Conservation (phyloP, 345 rosid genomes). For the Eutrema japonicum region DNA sequence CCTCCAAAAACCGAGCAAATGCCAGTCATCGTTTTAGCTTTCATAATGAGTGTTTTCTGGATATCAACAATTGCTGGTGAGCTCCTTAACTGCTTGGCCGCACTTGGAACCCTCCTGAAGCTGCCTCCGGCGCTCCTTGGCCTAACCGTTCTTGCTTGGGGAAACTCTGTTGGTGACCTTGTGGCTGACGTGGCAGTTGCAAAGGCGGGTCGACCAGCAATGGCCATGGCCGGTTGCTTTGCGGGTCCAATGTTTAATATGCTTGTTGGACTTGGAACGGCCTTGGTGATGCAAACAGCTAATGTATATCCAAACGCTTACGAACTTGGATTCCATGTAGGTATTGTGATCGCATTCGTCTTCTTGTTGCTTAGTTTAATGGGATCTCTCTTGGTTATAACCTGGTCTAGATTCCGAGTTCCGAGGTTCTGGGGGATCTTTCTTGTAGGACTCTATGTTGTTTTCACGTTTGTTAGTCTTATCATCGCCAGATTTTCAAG, state of each 20-base stretch:
- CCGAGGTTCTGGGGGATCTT: conserved; percentile 94
- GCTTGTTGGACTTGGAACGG: conserved; percentile 94
- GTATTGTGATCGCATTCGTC: conserved; percentile 85
- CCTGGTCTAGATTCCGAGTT: conserved; percentile 93
- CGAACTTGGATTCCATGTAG: conserved; percentile 72
- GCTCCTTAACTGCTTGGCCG: conserved; percentile 82
- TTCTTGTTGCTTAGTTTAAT: conserved; percentile 87
- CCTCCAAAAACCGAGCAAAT: conserved; percentile 88
- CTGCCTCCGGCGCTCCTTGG: conserved; percentile 87
- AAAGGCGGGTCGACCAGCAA: conserved; percentile 94
- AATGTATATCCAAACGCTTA: conserved; percentile 80
- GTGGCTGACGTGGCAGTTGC: conserved; percentile 97
- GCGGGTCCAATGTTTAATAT: conserved; percentile 99
- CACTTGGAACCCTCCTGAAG: conserved; percentile 75
- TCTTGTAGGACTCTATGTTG: conserved; percentile 81
- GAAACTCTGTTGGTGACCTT: conserved; percentile 96
- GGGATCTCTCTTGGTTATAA: conserved; percentile 91
- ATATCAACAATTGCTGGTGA: conserved; percentile 96
- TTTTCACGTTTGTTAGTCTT: conserved; percentile 70
- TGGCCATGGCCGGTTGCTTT: conserved; percentile 99
- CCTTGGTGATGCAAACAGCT: conserved; percentile 77
- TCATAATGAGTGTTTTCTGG: conserved; percentile 95
- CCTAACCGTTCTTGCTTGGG: conserved; percentile 96
- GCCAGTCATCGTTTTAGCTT: conserved; percentile 65
- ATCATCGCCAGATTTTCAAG: conserved; percentile 63